Conservation (phyloP, 1,284 basidiomycete species). For the Prillingera fragicola region DNA sequence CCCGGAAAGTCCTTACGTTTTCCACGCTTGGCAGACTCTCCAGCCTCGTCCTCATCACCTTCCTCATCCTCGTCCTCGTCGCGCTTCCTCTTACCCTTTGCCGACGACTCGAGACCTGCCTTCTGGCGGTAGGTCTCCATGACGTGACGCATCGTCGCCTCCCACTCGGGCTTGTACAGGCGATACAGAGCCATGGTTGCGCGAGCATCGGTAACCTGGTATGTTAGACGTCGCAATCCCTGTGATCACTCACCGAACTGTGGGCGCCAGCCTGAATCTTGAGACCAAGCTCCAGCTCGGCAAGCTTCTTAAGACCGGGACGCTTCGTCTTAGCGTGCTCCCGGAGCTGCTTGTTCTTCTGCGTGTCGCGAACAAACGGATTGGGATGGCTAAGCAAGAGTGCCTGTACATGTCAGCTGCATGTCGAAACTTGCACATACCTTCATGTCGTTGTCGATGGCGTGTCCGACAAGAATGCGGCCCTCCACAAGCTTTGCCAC, state of each 20-base stretch:
- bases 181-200: slow-evolving; percentile 95
- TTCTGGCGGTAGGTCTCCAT: slow-evolving; percentile 42
- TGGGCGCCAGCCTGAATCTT: slow-evolving; percentile 85
- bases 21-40: slow-evolving; percentile 24
- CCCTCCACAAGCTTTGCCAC: slow-evolving; percentile 76
- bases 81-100: slow-evolving; percentile 15
- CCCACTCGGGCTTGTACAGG: slow-evolving; percentile 81
- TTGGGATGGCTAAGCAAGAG: slow-evolving; percentile 86
- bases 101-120: slow-evolving; percentile 17
- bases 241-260: slow-evolving; percentile 60
- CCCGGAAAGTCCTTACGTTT: slow-evolving; percentile 49
- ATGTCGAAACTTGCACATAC: slow-evolving; percentile 46
- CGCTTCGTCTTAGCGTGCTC: slow-evolving; percentile 56
- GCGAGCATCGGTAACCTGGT: slow-evolving; percentile 80
- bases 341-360: slow-evolving; percentile 54
- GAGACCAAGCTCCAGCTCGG: slow-evolving; percentile 72
- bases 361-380: slow-evolving; percentile 74
- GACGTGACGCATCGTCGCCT: slow-evolving; percentile 50
- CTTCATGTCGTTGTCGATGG: slow-evolving; percentile 85
- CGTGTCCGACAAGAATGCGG: slow-evolving; percentile 86
- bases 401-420: slow-evolving; percentile 53
- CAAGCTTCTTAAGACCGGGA: slow-evolving; percentile 75
- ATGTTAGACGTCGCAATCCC: background rate
- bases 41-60: slow-evolving; percentile 24
- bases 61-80: slow-evolving; percentile 31